Evolutionary conservation across 352 stramenopile species (phyloP), one percentile per base, ranked within the genome.

Genomic region (Phytophthora quininea): DNA sequence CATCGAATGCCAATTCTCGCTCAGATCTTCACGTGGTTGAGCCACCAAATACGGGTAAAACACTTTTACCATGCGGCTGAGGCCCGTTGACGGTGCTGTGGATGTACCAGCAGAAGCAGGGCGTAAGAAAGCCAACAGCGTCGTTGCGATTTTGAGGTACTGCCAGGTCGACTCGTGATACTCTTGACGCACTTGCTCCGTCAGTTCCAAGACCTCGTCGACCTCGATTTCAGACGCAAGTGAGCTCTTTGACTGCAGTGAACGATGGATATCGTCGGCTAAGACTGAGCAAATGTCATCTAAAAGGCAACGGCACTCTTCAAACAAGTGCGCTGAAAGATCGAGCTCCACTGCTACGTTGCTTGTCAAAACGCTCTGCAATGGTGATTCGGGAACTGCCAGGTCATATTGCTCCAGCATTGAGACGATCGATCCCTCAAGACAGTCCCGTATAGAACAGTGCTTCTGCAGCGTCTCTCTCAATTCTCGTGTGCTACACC

Each of bases 41-140:
- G 76, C 89, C 0, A 86, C 64, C 35, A 93, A 32, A 48, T 93
- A 92, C 29, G 85, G 85, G 50, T 93, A 93, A 47, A 90, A 92
- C 10, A 91, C 60, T 48, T 81, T 82, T 3, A 91, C 37, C 12
- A 93, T 52, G 4, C 24, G 51, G 43, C 66, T 88, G 8, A 92
- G 45, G 9, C 73, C 77, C 32, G 19, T 4, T 3, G 67, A 83
- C 12, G 56, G 31, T 42, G 35, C 15, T 45, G 54, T 45, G 37
- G 45, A 33, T n/a, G 12, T 46, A 53, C 53, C 15, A 51, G 9
- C 30, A 42, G 55, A 66, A 43, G 15, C 46, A 29, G n/a, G n/a
- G n/a, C 24, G 14, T 43, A 64, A 42, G 35, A 69, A 73, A n/a
- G 58, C 42, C 30, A 68, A n/a, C 11, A 80, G 52, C 24, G 55